A percentile compares a stretch with the other conserved stretches of the same genome.
These are phyloP conservation scores for Otatea glauca DNA, from an alignment of 176 grass and related monocot genomes.

Conservation along the genomic window DNA sequence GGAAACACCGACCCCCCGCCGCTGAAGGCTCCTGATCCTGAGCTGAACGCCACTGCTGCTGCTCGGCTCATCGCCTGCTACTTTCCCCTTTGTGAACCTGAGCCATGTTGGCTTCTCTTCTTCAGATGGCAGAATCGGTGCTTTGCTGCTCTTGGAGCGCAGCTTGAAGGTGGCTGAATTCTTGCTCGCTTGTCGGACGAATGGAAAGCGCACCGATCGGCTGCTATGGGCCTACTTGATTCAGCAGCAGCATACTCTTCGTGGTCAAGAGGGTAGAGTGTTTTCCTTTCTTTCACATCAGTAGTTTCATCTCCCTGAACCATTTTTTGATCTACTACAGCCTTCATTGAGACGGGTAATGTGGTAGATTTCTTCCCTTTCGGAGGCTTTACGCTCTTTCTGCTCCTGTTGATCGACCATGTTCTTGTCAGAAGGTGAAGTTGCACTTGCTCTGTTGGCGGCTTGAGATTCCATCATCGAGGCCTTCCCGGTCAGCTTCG, in stretches of 20 bases:
- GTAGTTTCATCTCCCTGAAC: neutral
- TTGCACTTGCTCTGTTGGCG: no score
- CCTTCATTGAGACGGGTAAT: neutral
- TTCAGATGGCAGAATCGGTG: neutral
- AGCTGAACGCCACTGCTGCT: constrained; percentile 48
- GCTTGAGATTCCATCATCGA: neutral
- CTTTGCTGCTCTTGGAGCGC: constrained; percentile 36
- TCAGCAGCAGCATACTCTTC: constrained; percentile 28
- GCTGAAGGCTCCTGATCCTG: constrained; percentile 52
- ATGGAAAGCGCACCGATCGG: constrained; percentile 34
- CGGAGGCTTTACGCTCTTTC: constrained; percentile 14
- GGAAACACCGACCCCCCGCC: constrained; percentile 32
- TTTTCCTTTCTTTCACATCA: neutral
- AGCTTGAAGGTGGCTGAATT: constrained; percentile 33
- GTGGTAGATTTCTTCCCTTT: constrained; percentile 23
- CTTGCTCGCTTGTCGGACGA: constrained; percentile 49
- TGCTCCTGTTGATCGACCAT: neutral
- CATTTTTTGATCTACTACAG: neutral
- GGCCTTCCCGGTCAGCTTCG: constrained; percentile 29
- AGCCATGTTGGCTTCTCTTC: constrained; percentile 37
- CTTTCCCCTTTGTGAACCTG: constrained; percentile 44
- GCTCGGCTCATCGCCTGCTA: constrained; percentile 26
- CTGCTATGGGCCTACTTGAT: constrained; percentile 3
- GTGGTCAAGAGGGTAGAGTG: constrained; percentile 5
- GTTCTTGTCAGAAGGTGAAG: neutral